Percentiles rank a stretch among this genome's conserved stretches.
Conservation (phyloP, 257 asterid species). For the Verbena officinalis region DNA sequence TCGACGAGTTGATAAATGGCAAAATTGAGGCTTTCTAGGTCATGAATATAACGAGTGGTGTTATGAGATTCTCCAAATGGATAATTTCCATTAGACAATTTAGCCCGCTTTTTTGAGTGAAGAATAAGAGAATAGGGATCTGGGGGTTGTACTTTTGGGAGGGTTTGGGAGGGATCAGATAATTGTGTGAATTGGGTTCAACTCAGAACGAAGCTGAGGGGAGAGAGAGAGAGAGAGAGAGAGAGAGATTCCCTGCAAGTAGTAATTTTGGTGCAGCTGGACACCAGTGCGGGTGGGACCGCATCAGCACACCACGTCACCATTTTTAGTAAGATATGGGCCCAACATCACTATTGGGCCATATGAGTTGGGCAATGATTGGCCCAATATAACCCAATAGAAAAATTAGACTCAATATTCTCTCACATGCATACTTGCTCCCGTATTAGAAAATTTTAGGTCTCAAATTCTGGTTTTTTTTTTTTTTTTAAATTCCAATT, state of each 20-base stretch:
- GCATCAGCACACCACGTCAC: slow-evolving; percentile 29
- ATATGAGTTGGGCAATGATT: background rate
- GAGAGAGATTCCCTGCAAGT: slow-evolving; percentile 36
- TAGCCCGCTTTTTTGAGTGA: slow-evolving; percentile 3
- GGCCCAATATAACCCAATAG: background rate
- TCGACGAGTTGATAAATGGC: slow-evolving; percentile 26
- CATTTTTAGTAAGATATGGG: slow-evolving; percentile 23
- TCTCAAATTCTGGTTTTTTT: no score
- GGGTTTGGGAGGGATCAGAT: slow-evolving; percentile 37
- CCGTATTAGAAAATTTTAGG: no score
- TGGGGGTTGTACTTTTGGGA: slow-evolving; percentile 27
- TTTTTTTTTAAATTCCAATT: no score
- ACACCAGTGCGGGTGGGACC: slow-evolving; percentile 42
- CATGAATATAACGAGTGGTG: background rate
- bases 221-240: slow-evolving; percentile 33
- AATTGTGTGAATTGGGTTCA: slow-evolving; percentile 46
- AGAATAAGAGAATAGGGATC: slow-evolving; percentile 39
- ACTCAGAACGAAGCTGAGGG: slow-evolving; percentile 38
- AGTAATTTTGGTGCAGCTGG: slow-evolving; percentile 49
- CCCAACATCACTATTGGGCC: background rate
- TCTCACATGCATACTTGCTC: no score
- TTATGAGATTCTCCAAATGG: slow-evolving; percentile 27
- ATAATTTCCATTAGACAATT: background rate
- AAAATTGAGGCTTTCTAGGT: slow-evolving; percentile 25
- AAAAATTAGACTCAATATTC: no score